Conservation (phyloP, 805 yeast species). For the Saccharomyces kudriavzevii region DNA sequence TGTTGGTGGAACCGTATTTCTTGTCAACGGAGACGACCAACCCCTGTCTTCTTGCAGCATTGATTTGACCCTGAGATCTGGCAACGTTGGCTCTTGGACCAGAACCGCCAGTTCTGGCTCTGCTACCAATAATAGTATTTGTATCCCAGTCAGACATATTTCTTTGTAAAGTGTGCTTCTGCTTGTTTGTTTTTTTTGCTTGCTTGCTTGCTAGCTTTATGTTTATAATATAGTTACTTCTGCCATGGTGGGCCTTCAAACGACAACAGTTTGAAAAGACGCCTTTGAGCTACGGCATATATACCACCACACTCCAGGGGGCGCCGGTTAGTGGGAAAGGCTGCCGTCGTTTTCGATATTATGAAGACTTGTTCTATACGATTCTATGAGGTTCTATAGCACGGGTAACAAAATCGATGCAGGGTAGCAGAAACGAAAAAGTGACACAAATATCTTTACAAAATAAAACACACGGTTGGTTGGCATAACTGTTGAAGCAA, state of each 20-base stretch:
- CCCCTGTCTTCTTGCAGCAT: constrained; percentile 92
- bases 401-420: not conserved
- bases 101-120: constrained; percentile 78
- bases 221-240: too few relatives aligned
- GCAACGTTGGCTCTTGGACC: constrained; percentile 86
- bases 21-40: constrained; percentile 84
- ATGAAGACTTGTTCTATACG: not conserved
- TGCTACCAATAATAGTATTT: constrained; percentile 81
- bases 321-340: not conserved
- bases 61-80: constrained; percentile 65
- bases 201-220: not conserved
- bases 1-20: constrained; percentile 64
- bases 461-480: not conserved
- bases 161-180: not conserved
- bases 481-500: too few relatives aligned
- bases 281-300: not conserved
- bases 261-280: not conserved
- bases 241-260: not conserved
- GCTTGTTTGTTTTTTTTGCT: not conserved
- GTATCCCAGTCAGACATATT: constrained; percentile 79
- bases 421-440: not conserved
- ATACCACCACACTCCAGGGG: not conserved
- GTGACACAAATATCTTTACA: too few relatives aligned
- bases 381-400: not conserved
- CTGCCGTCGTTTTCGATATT: not conserved